Conservation (phyloP, 1,284 basidiomycete genomes). For the Ustilago trichophora region DNA sequence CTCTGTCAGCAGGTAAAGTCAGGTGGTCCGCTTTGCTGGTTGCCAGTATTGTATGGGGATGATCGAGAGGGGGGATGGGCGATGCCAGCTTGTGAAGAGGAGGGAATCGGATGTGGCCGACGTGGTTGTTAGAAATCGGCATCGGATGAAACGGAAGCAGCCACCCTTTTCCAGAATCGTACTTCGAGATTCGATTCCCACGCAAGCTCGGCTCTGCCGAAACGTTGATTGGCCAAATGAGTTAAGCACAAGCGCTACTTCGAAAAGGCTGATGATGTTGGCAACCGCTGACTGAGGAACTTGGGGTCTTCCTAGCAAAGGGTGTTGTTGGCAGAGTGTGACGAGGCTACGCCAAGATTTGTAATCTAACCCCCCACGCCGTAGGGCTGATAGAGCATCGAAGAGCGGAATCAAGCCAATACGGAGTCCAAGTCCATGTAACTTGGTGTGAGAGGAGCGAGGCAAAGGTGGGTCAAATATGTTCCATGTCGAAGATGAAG, state of each 20-base stretch:
- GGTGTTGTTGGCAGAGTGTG: no score
- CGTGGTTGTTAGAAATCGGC: background rate
- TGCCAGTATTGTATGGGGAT: background rate
- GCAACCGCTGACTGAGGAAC: background rate
- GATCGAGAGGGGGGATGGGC: background rate
- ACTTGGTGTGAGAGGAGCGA: background rate
- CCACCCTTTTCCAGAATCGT: background rate
- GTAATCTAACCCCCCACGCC: no score
- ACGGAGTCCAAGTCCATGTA: no score
- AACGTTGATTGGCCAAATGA: background rate
- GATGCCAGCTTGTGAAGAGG: background rate
- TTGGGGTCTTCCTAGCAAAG: background rate
- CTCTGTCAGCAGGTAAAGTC: background rate
- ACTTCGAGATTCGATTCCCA: background rate
- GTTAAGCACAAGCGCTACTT: background rate
- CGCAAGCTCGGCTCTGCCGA: constrained; percentile 2
- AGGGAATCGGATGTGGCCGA: constrained; percentile 11
- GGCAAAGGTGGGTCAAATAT: background rate
- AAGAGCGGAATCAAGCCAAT: no score
- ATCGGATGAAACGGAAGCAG: constrained; percentile 15
- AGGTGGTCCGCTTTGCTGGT: background rate
- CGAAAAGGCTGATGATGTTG: background rate
- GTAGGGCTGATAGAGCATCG: no score
- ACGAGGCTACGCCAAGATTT: no score
- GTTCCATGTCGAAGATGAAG: background rate